Evolutionary conservation across 352 stramenopile genomes (phyloP).

Genomic region (Elongisporangium anandrum): DNA sequence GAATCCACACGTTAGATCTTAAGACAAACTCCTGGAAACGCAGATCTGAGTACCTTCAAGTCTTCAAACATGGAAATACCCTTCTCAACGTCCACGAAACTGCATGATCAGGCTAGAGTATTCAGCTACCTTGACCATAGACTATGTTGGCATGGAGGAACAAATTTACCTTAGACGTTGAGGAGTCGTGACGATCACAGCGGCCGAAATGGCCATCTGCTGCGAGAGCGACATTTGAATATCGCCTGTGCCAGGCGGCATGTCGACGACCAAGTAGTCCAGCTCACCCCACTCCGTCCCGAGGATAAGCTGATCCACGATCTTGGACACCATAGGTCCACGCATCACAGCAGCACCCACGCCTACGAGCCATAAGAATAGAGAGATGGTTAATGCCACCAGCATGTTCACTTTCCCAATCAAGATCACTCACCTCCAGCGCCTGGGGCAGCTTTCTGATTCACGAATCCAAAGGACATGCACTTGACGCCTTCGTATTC

Average conservation of each 20-base stretch:
- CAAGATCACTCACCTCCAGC: constrained; percentile 39
- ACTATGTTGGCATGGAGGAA: not conserved
- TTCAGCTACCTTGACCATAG: not conserved
- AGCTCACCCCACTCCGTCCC: constrained; percentile 98
- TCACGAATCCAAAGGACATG: constrained; percentile 93
- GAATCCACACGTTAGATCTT: constrained; percentile 4
- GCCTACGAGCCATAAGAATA: constrained; percentile 23
- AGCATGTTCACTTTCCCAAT: constrained; percentile 44
- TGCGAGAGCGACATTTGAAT: constrained; percentile 99
- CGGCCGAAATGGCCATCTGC: constrained; percentile 95
- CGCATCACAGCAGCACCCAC: constrained; percentile 93
- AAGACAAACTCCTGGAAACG: not conserved
- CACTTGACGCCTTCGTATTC: constrained; percentile 87
- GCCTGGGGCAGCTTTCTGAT: constrained; percentile 78
- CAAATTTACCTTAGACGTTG: constrained; percentile 87
- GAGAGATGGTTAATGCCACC: not conserved
- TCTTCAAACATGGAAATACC: constrained; percentile 98
- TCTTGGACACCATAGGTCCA: constrained; percentile 97
- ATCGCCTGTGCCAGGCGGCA: constrained; percentile 99
- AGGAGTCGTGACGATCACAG: constrained; percentile 99
- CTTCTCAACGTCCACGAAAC: constrained; percentile 98
- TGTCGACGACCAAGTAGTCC: constrained; percentile 99
- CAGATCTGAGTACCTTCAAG: constrained; percentile 84
- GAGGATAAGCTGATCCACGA: constrained; percentile 95
- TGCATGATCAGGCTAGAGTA: constrained; percentile 12